phyloP scores from a whole-genome alignment of 2,329 filamentous ascomycete genomes.

The Colletotrichum gigasporum region DNA sequence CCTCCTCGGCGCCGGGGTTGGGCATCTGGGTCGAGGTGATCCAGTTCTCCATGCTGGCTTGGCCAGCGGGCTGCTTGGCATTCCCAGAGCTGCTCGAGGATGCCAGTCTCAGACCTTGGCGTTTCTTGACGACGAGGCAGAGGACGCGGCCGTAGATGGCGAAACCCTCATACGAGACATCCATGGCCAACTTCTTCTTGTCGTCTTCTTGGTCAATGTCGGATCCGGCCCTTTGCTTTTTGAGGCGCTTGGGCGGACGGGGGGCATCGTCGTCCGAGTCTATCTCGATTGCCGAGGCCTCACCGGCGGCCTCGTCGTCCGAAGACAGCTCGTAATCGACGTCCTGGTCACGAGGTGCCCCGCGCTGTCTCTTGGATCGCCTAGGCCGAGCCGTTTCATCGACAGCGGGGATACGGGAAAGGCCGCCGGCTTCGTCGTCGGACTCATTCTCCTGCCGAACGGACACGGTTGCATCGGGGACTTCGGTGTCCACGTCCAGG shows the following conservation, averaged over 20 bases:
- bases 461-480: slow-evolving; percentile 44
- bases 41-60: slow-evolving; percentile 85
- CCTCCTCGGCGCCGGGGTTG: slow-evolving; percentile 44
- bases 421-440: slow-evolving; percentile 64
- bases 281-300: slow-evolving; percentile 46
- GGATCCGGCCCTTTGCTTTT: slow-evolving; percentile 45
- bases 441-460: slow-evolving; percentile 66
- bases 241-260: slow-evolving; percentile 55
- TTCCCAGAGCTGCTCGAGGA: slow-evolving; percentile 26
- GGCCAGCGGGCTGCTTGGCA: slow-evolving; percentile 63
- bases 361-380: slow-evolving; percentile 37
- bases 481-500: slow-evolving; percentile 51
- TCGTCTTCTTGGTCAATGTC: slow-evolving; percentile 62
- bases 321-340: slow-evolving; percentile 39
- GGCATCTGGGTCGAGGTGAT: slow-evolving; percentile 81
- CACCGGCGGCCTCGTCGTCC: slow-evolving; percentile 42
- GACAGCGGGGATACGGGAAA: slow-evolving; percentile 65
- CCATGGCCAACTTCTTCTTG: slow-evolving; percentile 90
- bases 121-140: slow-evolving; percentile 86
- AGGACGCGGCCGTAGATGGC: slow-evolving; percentile 93
- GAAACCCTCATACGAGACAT: slow-evolving; percentile 93
- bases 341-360: slow-evolving; percentile 41
- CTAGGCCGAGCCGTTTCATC: slow-evolving; percentile 36
- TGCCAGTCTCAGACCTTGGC: slow-evolving; percentile 60
- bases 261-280: slow-evolving; percentile 50